Base-by-base conservation (phyloP, 176 grass and related monocot genomes). In the Oryza nivara region DNA sequence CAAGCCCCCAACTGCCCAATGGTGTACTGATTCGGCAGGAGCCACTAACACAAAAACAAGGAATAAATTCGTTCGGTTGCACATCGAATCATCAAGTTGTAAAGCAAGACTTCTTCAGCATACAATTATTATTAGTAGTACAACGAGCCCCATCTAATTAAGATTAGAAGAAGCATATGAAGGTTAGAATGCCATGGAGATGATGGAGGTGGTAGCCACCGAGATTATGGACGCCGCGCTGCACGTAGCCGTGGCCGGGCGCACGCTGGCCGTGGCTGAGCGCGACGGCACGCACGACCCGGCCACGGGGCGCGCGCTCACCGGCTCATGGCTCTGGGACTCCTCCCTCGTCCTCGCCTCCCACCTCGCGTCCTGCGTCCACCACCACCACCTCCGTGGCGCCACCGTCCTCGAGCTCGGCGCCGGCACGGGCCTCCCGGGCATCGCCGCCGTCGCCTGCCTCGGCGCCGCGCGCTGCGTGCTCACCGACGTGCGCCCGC, bases 271-370 rank as follows among this genome's bases (percentile, higher is more conserved):
- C 44, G 92, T 96, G 70, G 81, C 85, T 4, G 91, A 96, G 83
- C 73, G 71, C 69, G 74, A 89, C 70, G 82, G 49, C 66, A 85
- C 77, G 58, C 68, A 78, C 58, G 91, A 96, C 78, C 87, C 81
- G 45, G 47, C 71, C 80, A 92, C 93, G 0, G 93, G 90, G 38
- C 65, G 74, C 60, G 89, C 85, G 43, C 84, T 93, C 56, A 93
- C 94, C 30, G 89, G 89, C 70, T 93, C 89, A 2, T 96, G 94
- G 91, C 86, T 96, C 65, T 91, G 91, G 91, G 91, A 96, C 78
- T 89, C 94, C 5, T 48, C 91, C 17, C 43, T 96, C 67, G 78
- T 82, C 66, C 87, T 96, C 20, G 72, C 78, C 10, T 11, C 83
- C 15, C 83, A 90, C 84, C 83, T 93, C n/a, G 79, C 84, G 43